Evolutionary conservation across 768 basidiomycete genomes (phyloP).

Genomic region (Phaffia tasmanica): DNA sequence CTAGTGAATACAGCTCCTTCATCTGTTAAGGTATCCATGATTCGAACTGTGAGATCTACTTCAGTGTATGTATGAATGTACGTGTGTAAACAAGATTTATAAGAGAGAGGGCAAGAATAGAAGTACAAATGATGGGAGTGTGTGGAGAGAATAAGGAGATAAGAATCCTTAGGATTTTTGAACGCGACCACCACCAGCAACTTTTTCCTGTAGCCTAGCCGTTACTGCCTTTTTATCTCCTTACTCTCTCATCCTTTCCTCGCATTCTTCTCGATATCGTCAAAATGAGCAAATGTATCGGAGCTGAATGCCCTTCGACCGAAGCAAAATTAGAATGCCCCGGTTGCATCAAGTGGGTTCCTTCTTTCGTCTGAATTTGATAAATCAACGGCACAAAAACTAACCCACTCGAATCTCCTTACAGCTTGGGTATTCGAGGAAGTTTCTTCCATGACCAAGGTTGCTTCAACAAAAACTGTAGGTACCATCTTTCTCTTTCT

Average conservation of each 20-base stretch:
- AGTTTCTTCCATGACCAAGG: slow-evolving; percentile 76
- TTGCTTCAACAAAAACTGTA: slow-evolving; percentile 91
- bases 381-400: not conserved
- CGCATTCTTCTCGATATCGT: not conserved
- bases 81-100: too few relatives aligned
- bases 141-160: too few relatives aligned
- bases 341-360: slow-evolving; percentile 82
- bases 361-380: slow-evolving; percentile 31
- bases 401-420: not conserved
- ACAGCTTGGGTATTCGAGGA: slow-evolving; percentile 39
- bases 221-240: too few relatives aligned
- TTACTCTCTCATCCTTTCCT: not conserved
- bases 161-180: too few relatives aligned
- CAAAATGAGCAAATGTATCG: slow-evolving; percentile 24
- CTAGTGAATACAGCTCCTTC: too few relatives aligned
- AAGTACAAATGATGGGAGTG: too few relatives aligned
- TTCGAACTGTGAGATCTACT: too few relatives aligned
- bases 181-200: too few relatives aligned
- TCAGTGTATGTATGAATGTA: too few relatives aligned
- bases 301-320: slow-evolving; percentile 14
- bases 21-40: too few relatives aligned
- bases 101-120: too few relatives aligned
- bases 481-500: slow-evolving; percentile 35
- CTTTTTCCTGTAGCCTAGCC: too few relatives aligned
- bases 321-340: slow-evolving; percentile 71